Conservation (phyloP, 306 rosid species). For the Fragaria vesca region DNA sequence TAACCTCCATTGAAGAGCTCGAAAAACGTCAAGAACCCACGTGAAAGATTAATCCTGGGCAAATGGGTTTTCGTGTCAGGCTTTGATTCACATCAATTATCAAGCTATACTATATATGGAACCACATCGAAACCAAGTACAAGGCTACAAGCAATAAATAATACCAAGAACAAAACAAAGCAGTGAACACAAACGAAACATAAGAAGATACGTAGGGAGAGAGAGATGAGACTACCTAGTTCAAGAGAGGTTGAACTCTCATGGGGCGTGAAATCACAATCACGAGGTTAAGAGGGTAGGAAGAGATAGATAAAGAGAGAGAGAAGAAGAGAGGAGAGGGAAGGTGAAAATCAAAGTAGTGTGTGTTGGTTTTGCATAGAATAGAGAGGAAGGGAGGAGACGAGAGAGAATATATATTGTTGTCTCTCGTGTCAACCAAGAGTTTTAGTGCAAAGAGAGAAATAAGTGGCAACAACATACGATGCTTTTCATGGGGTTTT, state of each 20-base stretch:
- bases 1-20: conserved; percentile 40
- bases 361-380: background rate
- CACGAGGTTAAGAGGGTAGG: conserved; percentile 20
- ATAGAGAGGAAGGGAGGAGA: conserved; percentile 16
- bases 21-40: conserved; percentile 40
- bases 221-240: conserved; percentile 40
- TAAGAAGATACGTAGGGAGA: conserved; percentile 1
- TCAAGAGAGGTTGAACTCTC: conserved; percentile 28
- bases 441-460: background rate
- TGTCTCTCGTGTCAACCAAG: conserved; percentile 8
- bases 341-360: conserved; percentile 8
- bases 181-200: conserved; percentile 8
- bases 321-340: conserved; percentile 29
- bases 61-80: conserved; percentile 45
- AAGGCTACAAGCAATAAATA: conserved; percentile 16
- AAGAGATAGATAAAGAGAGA: conserved; percentile 16
- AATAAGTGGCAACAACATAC: conserved; percentile 1
- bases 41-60: conserved; percentile 46
- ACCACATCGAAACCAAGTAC: conserved; percentile 23
- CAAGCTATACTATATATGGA: conserved; percentile 20
- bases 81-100: conserved; percentile 41
- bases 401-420: conserved; percentile 14
- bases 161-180: conserved; percentile 17
- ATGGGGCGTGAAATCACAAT: conserved; percentile 30
- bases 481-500: background rate